phyloP scores from a whole-genome alignment of 768 basidiomycete species.

The Tricholoma terreum region DNA sequence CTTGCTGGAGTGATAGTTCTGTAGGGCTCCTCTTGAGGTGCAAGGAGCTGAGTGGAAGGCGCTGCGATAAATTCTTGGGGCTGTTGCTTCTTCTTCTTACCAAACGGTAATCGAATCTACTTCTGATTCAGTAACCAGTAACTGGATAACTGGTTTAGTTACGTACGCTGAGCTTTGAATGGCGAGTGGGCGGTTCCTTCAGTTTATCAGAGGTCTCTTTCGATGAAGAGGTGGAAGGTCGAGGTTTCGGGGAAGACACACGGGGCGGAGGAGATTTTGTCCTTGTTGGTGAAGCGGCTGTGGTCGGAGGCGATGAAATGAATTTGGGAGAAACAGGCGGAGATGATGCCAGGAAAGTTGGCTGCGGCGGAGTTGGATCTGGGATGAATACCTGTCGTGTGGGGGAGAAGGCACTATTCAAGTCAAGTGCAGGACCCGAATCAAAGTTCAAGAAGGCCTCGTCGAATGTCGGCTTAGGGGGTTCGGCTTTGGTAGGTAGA shows the following conservation, averaged over 20 bases:
- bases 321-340: slow-evolving; percentile 33
- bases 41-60: slow-evolving; percentile 36
- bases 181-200: slow-evolving; percentile 54
- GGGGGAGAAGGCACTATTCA: slow-evolving; percentile 38
- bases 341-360: slow-evolving; percentile 30
- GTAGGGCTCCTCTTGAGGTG: slow-evolving; percentile 42
- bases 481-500: neutral
- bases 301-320: slow-evolving; percentile 35
- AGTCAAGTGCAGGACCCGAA: slow-evolving; percentile 35
- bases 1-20: slow-evolving; percentile 47
- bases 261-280: slow-evolving; percentile 49
- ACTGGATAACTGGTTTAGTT: neutral
- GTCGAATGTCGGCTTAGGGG: slow-evolving; percentile 35
- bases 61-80: slow-evolving; percentile 43
- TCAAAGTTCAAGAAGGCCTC: slow-evolving; percentile 56
- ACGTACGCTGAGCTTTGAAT: slow-evolving; percentile 78
- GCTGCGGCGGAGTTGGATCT: slow-evolving; percentile 15
- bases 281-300: slow-evolving; percentile 40
- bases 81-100: slow-evolving; percentile 69
- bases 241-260: slow-evolving; percentile 53
- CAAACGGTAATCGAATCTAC: slow-evolving; percentile 80
- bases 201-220: slow-evolving; percentile 57
- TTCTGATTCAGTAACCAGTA: neutral
- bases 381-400: slow-evolving; percentile 8
- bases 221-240: slow-evolving; percentile 58